Percentiles rank a stretch among this genome's conserved stretches.
phyloP scores from a whole-genome alignment of 2,329 filamentous ascomycete species.

The Ceratocystis colombiana region DNA sequence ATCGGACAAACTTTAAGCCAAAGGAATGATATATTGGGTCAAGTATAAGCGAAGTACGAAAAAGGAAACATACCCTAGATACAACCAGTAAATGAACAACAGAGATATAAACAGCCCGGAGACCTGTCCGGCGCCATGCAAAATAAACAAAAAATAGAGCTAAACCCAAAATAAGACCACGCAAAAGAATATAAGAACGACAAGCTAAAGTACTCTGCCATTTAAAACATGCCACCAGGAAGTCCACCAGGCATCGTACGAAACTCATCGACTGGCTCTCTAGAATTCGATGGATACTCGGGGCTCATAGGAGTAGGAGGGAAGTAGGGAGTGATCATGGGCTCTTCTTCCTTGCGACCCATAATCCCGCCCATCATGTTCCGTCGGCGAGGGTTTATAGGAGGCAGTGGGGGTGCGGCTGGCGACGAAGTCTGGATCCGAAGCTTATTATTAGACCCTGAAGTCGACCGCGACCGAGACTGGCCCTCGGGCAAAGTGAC shows the following conservation, averaged over 20 bases:
- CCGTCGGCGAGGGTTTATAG: constrained; percentile 49
- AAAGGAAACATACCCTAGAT: constrained; percentile 11
- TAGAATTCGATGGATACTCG: neutral
- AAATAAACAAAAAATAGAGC: constrained; percentile 11
- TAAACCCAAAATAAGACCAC: neutral
- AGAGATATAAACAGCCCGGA: constrained; percentile 10
- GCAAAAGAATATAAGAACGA: constrained; percentile 4
- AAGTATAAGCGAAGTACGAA: constrained; percentile 1
- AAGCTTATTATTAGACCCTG: constrained; percentile 35
- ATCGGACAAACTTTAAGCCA: neutral
- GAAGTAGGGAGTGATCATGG: constrained; percentile 18
- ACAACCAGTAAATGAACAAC: constrained; percentile 13
- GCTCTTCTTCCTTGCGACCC: constrained; percentile 22
- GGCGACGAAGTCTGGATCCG: constrained; percentile 33
- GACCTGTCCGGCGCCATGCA: constrained; percentile 16
- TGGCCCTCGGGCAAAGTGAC: constrained; percentile 34
- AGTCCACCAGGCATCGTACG: constrained; percentile 20
- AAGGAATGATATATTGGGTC: constrained; percentile 1
- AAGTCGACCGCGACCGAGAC: constrained; percentile 33
- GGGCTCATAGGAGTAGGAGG: constrained; percentile 21
- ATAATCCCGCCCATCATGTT: constrained; percentile 34
- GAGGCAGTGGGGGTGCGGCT: constrained; percentile 45
- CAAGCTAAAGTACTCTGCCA: neutral
- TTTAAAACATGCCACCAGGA: constrained; percentile 23
- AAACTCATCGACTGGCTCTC: constrained; percentile 15